phyloP scores from a whole-genome alignment of 805 yeast genomes.

The Saccharomycopsis fermentans region DNA sequence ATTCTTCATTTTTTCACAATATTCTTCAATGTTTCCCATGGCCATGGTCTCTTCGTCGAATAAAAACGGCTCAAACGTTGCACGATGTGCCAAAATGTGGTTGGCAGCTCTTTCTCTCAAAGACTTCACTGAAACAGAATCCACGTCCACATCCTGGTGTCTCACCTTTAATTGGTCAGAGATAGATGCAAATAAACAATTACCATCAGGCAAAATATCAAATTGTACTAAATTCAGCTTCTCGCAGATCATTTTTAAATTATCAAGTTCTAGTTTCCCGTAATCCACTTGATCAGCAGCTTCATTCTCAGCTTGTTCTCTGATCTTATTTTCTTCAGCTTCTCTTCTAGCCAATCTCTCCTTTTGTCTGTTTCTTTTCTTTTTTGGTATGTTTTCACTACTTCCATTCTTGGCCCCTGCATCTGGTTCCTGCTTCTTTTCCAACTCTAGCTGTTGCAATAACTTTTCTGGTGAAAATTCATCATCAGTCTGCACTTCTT shows the following conservation, averaged over 20 bases:
- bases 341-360: constrained; percentile 73
- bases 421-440: constrained; percentile 21
- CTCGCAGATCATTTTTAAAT: constrained; percentile 44
- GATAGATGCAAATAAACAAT: constrained; percentile 82
- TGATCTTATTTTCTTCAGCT: constrained; percentile 51
- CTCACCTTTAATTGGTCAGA: constrained; percentile 62
- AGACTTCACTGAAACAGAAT: constrained; percentile 32
- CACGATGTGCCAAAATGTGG: constrained; percentile 53
- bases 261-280: constrained; percentile 60
- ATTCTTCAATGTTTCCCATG: constrained; percentile 54
- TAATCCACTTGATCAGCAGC: constrained; percentile 58
- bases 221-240: constrained; percentile 40
- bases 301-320: constrained; percentile 61
- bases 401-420: constrained; percentile 2
- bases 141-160: constrained; percentile 27
- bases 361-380: constrained; percentile 70
- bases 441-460: constrained; percentile 46
- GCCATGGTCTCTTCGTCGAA: constrained; percentile 69
- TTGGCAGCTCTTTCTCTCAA: constrained; percentile 57
- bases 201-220: constrained; percentile 87
- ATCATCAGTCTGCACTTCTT: constrained; percentile 31
- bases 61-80: constrained; percentile 70
- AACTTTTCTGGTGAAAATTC: constrained; percentile 60
- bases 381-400: constrained; percentile 23
- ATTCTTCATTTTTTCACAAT: constrained; percentile 54